Percentiles rank a stretch among this genome's conserved stretches.
Evolutionary conservation across 345 rosid genomes (phyloP).

Genomic region (Cardiospermum halicacabum): DNA sequence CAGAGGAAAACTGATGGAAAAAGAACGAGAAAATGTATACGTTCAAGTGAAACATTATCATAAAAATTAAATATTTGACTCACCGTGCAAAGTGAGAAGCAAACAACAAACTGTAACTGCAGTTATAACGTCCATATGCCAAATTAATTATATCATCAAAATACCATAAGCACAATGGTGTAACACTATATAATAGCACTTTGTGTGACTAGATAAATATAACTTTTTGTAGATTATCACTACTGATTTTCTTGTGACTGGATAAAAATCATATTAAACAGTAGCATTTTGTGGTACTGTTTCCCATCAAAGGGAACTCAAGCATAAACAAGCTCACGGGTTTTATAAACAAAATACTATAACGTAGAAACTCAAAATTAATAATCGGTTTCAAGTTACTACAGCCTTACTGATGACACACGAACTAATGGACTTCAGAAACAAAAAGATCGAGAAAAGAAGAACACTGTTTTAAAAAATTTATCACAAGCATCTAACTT

Average conservation of each 20-base stretch:
- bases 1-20: not conserved
- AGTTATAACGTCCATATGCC: constrained; percentile 8
- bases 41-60: not conserved
- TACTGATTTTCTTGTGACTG: not conserved
- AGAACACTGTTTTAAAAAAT: not conserved
- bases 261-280: not conserved
- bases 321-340: not conserved
- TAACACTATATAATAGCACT: not conserved
- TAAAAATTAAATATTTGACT: constrained; percentile 10
- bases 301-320: constrained; percentile 2
- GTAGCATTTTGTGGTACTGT: not conserved
- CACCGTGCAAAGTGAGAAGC: constrained; percentile 6
- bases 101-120: not conserved
- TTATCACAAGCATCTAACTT: not conserved
- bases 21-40: not conserved
- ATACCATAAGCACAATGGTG: constrained; percentile 6
- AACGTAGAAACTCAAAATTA: not conserved
- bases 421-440: too few species aligned
- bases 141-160: constrained; percentile 8
- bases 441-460: not conserved
- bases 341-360: not conserved
- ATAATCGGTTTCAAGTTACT: not conserved
- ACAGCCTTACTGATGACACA: not conserved
- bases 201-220: too few species aligned
- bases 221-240: too few species aligned